Conservation (phyloP, 2,329 filamentous ascomycete genomes). For the Fusarium subglutinans region DNA sequence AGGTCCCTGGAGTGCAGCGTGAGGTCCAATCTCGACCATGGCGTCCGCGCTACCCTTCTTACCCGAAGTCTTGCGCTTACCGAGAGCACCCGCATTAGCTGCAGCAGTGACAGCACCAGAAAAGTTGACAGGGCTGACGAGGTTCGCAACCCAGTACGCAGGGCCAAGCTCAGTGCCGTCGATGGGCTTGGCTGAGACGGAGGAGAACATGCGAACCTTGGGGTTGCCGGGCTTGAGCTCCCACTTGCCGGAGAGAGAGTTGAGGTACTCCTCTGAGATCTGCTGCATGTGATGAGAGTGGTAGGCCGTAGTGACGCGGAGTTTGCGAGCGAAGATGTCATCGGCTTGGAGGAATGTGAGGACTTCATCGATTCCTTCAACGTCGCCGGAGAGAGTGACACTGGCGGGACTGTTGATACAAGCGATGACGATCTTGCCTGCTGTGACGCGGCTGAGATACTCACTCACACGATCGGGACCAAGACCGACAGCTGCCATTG, state of each 20-base stretch:
- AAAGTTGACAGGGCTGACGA: background rate
- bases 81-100: background rate
- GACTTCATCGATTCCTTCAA: background rate
- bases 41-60: background rate
- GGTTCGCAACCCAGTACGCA: background rate
- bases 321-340: background rate
- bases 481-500: background rate
- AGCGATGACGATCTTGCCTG: background rate
- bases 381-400: background rate
- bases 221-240: background rate
- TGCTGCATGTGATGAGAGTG: background rate
- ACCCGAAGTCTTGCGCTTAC: background rate
- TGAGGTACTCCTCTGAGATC: background rate
- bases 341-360: background rate
- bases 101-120: background rate
- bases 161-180: background rate
- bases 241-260: background rate
- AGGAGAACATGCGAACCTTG: background rate
- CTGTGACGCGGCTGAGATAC: background rate
- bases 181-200: background rate
- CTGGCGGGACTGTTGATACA: background rate
- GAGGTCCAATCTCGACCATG: background rate
- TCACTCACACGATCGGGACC: background rate
- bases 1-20: background rate
- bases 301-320: background rate